Evolutionary conservation across 129 eudicot genomes (phyloP), one percentile per base, ranked within the genome.

Genomic region (carrot (Daucus carota)): DNA sequence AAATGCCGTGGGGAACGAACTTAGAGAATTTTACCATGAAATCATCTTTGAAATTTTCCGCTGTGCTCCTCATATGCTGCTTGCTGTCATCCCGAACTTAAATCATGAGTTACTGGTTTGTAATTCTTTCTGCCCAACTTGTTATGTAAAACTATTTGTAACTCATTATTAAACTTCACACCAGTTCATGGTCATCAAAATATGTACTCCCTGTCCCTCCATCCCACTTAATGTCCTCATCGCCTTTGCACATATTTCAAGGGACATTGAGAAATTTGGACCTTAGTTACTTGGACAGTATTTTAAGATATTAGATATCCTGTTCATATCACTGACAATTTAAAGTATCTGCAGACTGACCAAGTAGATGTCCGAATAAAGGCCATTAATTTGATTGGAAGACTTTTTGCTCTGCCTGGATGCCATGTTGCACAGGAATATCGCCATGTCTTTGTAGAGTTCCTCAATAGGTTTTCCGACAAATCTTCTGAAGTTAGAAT

Each of bases 301-400:
- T 48, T n/a, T 48, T 18, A 47, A 74, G 40, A 17, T 46, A 46
- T 32, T 73, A 22, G 29, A 26, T 41, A 62, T 74, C 15, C 44
- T 78, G 44, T 40, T 28, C 42, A 41, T 72, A 79, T 66, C 54
- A 72, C 28, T 80, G 76, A 65, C 75, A 75, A 28, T 36, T 14
- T 47, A 60, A 60, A 72, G 40, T 72, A 36, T 74, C 70, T 78
- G 85, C 92, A 95, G 99, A 88, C 90, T 77, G 97, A 92, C 81
- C 97, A 92, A 83, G 96, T 95, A 80, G 99, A 95, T 88, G 94
- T 85, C 57, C 93, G 99, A 50, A 89, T 95, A 81, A 87, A 93
- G 88, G 96, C 95, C 79, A 78, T 95, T 46, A 86, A 88, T 76
- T 82, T 92, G 78, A 84, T 89, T 17, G 96, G 90, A 47, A 92